These are phyloP conservation scores for Ceratobasidium theobromae DNA, from an alignment of 1,284 basidiomycete species.

Conservation along the genomic window DNA sequence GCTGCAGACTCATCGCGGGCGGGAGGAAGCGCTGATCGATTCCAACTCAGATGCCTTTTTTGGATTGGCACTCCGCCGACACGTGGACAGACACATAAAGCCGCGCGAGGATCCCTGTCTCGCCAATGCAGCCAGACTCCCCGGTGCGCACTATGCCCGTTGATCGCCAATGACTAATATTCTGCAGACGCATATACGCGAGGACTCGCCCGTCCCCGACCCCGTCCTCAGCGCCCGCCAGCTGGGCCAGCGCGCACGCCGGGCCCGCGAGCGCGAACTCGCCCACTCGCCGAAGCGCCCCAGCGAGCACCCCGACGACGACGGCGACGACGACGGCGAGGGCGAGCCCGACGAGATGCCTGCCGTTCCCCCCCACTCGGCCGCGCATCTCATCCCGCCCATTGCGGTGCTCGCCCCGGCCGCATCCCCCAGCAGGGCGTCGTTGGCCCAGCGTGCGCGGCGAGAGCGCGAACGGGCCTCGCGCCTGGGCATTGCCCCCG, in stretches of 20 bases:
- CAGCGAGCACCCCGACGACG: slow-evolving; percentile 14
- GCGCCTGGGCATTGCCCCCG: background rate
- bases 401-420: slow-evolving; percentile 25
- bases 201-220: background rate
- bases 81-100: background rate
- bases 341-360: slow-evolving; percentile 16
- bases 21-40: slow-evolving; percentile 2
- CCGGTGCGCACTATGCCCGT: background rate
- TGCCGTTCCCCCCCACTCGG: slow-evolving; percentile 19
- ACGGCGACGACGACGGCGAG: slow-evolving; percentile 28
- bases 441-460: slow-evolving; percentile 27
- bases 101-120: background rate
- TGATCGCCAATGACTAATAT: background rate
- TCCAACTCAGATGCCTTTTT: background rate
- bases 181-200: background rate
- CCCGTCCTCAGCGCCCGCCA: slow-evolving; percentile 5
- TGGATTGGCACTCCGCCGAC: background rate
- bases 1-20: slow-evolving; percentile 47
- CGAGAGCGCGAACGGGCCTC: slow-evolving; percentile 19
- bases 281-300: no score
- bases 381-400: slow-evolving; percentile 23
- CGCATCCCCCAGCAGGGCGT: slow-evolving; percentile 15
- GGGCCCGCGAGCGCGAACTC: slow-evolving; percentile 22
- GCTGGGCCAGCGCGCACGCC: slow-evolving; percentile 21
- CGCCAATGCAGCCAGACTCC: background rate